Base-by-base conservation (phyloP, 768 basidiomycete genomes). In the Amanita inopinata region DNA sequence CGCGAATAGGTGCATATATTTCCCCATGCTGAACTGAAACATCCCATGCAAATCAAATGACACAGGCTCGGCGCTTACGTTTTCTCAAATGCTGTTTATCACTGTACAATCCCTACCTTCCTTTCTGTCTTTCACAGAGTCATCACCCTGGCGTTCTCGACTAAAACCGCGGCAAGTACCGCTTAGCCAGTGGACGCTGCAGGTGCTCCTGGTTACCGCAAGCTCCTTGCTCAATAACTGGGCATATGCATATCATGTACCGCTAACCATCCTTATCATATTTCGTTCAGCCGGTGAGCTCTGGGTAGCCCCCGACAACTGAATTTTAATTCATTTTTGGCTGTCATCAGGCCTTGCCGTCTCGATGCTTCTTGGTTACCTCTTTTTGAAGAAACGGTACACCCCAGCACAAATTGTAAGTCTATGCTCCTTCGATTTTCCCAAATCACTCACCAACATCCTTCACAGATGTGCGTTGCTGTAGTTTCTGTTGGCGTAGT, bases 61-160 rank as follows among this genome's bases (percentile, higher is more conserved):
- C 30, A 22, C 27, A 85, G 86, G 85, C 15, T 81, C 86, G 7
- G 81, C 86, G 23, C 71, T 92, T 33, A 90, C 88, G 3, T 86
- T 90, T 62, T 76, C 77, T 9, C 89, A 92, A 60, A 84, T 88
- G 74, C 52, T 78, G 25, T 90, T 87, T 61, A 81, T 90, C 40
- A 71, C 84, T 4, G 23, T 71, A 7, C 80, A 80, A 42, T 76
- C 75, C 7, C 60, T 88, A 5, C 80, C 84, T 1, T 66, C 71
- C 0, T 85, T 84, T 53, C 45, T 89, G 33, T 58, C 51, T 14
- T 73, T 70, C 45, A 46, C 61, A 39, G 35, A 55, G 48, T n/a
- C n/a, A n/a, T 7, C 50, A 40, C 48, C 52, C 45, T 46, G 48
- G 34, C 30, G 77, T 4, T 79, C 82, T 9, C 65, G 63, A 1